Percentiles rank a stretch among this genome's conserved stretches.
Evolutionary conservation across 2,329 filamentous ascomycete genomes (phyloP).

Genomic region (Aspergillus fijiensis): DNA sequence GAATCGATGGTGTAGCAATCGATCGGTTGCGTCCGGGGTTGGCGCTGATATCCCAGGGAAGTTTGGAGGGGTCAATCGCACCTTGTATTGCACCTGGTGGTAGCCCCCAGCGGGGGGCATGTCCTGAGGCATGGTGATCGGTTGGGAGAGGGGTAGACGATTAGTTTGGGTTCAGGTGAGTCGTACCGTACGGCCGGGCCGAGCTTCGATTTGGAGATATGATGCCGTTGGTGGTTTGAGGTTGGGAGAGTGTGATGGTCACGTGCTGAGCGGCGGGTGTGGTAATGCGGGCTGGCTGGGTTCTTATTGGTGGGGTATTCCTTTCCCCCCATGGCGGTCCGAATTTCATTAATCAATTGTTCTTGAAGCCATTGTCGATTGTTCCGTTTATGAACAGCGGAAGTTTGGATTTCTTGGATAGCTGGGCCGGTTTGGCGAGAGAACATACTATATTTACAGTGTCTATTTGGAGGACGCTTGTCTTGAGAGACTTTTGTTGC

Average conservation of each 20-base stretch:
- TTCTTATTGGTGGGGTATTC: constrained; percentile 29
- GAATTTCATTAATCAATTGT: background rate
- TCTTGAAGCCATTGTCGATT: too few relatives aligned
- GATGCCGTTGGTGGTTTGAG: constrained; percentile 16
- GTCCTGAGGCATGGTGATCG: constrained; percentile 82
- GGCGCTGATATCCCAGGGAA: background rate
- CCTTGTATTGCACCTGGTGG: constrained; percentile 95
- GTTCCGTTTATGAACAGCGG: too few relatives aligned
- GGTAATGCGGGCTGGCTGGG: constrained; percentile 32
- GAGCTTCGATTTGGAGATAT: constrained; percentile 5
- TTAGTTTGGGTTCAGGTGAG: constrained; percentile 18
- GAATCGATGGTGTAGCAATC: too few relatives aligned
- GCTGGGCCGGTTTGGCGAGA: too few relatives aligned
- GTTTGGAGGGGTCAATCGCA: constrained; percentile 44
- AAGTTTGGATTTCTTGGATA: too few relatives aligned
- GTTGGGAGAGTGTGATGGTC: constrained; percentile 24
- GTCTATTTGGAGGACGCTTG: too few relatives aligned
- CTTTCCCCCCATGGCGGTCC: background rate
- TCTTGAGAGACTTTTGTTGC: too few relatives aligned
- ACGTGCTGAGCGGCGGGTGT: constrained; percentile 25
- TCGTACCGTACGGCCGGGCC: background rate
- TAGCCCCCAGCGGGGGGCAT: constrained; percentile 96
- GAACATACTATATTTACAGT: too few relatives aligned
- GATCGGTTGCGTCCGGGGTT: background rate
- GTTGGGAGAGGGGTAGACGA: constrained; percentile 20